These are phyloP conservation scores for Physcia stellaris DNA, from an alignment of 495 filamentous ascomycete species.

Conservation along the genomic window DNA sequence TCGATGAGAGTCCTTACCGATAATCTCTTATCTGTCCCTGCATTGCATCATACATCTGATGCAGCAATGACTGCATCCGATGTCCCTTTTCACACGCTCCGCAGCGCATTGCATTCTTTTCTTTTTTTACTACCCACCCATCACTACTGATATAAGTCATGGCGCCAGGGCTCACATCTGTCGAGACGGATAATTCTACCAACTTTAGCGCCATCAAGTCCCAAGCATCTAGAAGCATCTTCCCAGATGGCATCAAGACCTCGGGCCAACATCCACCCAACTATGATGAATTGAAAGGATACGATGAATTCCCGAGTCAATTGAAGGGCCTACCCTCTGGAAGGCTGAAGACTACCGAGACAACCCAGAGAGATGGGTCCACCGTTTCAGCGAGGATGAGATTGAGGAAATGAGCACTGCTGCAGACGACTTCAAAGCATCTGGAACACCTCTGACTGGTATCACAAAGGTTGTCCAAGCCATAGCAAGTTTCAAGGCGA, in stretches of 20 bases:
- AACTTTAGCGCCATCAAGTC: background rate
- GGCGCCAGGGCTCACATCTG: slow-evolving; percentile 5
- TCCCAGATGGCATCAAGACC: slow-evolving; percentile 49
- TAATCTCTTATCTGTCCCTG: too few relatives aligned
- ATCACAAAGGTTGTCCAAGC: slow-evolving; percentile 44
- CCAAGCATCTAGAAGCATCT: slow-evolving; percentile 17
- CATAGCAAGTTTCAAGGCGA: background rate
- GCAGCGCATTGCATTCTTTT: too few relatives aligned
- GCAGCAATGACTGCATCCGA: too few relatives aligned
- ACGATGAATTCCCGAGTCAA: slow-evolving; percentile 56
- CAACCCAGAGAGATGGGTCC: slow-evolving; percentile 64
- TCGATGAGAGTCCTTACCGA: too few relatives aligned
- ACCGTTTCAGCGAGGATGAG: slow-evolving; percentile 52
- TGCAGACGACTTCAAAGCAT: slow-evolving; percentile 53
- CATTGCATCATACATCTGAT: too few relatives aligned
- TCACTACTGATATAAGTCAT: slow-evolving; percentile 3
- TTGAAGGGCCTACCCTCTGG: slow-evolving; percentile 70
- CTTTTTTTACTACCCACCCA: too few relatives aligned
- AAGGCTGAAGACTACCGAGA: slow-evolving; percentile 53
- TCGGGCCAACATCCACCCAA: slow-evolving; percentile 71
- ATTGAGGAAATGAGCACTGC: slow-evolving; percentile 52
- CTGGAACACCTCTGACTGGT: slow-evolving; percentile 50
- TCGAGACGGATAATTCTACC: background rate
- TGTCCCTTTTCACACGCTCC: too few relatives aligned
- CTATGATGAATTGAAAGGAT: slow-evolving; percentile 50